Evolutionary conservation across 169 alveolate genomes (phyloP), one percentile per base, ranked within the genome.

Genomic region (Cryptosporidium sp.): DNA sequence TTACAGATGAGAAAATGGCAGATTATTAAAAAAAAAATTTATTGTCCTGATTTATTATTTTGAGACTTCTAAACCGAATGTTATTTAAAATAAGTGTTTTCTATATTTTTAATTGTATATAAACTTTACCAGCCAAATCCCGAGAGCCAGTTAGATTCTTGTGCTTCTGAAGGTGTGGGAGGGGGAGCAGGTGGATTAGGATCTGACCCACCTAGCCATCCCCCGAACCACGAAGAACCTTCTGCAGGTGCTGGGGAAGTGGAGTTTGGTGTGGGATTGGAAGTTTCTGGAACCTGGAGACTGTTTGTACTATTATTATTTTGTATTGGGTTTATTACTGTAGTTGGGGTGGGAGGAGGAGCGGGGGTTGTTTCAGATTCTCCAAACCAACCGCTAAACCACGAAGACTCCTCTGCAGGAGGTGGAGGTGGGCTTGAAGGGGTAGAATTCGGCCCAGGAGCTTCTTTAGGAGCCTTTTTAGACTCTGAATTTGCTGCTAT

Each of bases 371-470:
- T 43, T 45, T 80, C 89, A 10, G 89, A 31, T 51, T 23, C 39
- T 26, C 68, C 89, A 62, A 80, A 80, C 89, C 89, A 80, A 8
- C 67, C 59, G 14, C 67, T 58, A 67, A 80, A 80, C 89, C 89
- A 80, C 0, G 89, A 80, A 2, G 74, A 16, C 31, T 37, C 73
- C 33, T 80, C 75, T 45, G 33, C 37, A 23, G 35, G 37, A 0
- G 67, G 35, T 3, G 37, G 37, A 8, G 67, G 35, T 55, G 37
- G 29, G 3, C 0, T 16, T 55, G 67, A 10, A 0, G 51, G 1
- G 51, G n/a, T 37, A 37, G 45, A 39, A 39, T 39, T 5, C 8
- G 5, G 0, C 45, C 10, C 10, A 5, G 61, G 26, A 51, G 0
- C 26, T n/a, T 55, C 33, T 65, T 29, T 12, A 29, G 51, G 12